Evolutionary conservation across 129 eudicot species (phyloP), one percentile per base, ranked within the genome.

Genomic region (Silybum marianum): DNA sequence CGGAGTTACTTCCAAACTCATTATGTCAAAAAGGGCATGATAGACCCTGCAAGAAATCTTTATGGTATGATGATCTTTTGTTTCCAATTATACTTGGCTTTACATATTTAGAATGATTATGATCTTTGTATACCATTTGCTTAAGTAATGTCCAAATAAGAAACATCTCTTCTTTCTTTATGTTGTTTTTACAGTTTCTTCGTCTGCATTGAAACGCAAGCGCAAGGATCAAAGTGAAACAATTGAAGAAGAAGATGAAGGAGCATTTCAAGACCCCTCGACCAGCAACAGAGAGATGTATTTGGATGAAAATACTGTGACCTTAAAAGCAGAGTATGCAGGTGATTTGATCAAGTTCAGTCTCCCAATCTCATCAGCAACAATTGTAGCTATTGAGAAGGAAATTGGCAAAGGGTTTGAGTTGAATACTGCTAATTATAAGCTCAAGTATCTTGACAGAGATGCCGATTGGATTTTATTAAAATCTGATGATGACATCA

Each of bases 401-500:
- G 74, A 80, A 36, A 58, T 87, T 70, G 77, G 83, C 1, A 16
- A 80, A 44, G 58, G 72, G 78, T 76, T 80, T 1, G 68, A 72
- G 72, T 75, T 83, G 42, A 72, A 70, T 14, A 74, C n/a, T 23
- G 81, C 69, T 16, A 71, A 36, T 9, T 86, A 75, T 38, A 73
- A 46, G 32, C 72, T 83, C 74, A 75, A 79, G 75, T 80, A 87
- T 51, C 69, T 9, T 12, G 87, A 87, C 34, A 81, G 77, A 13
- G 90, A 80, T 68, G 48, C 40, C 19, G 81, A 87, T 5, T 77
- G 83, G 87, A 71, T 87, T 13, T 23, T 73, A 38, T 13, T 87
- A 8, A 72, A 46, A 1, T 84, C 78, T 48, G 85, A 84, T 38
- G 48, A 85, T 16, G 83, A 80, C 48, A 23, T 79, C 66, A 46